A percentile compares a stretch with the other conserved stretches of the same genome.
These are phyloP conservation scores for Triticum dicoccoides DNA, from an alignment of 176 grass and related monocot genomes.

Conservation along the genomic window DNA sequence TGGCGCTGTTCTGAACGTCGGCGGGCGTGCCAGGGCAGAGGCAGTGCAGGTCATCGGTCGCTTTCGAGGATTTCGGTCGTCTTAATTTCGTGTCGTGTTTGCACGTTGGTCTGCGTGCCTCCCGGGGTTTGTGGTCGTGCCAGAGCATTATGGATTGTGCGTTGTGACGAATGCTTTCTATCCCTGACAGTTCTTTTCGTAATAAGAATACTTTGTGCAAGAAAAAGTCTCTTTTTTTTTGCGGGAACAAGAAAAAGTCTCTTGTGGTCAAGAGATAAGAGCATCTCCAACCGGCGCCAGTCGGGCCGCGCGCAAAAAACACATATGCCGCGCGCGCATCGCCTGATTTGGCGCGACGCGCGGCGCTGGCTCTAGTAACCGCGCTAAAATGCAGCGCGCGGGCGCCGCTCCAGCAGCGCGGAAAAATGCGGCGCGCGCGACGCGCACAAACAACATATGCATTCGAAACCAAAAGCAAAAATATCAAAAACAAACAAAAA, in stretches of 20 bases:
- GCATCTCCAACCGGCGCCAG: too few relatives aligned
- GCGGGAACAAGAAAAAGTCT: background rate
- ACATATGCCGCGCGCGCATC: too few relatives aligned
- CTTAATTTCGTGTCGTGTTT: background rate
- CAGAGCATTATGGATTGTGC: background rate
- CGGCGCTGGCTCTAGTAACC: too few relatives aligned
- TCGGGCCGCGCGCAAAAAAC: too few relatives aligned
- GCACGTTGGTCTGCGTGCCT: background rate
- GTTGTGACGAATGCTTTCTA: background rate
- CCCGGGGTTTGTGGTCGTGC: background rate
- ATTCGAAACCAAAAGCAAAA: too few relatives aligned
- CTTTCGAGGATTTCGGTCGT: background rate
- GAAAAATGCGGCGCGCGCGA: too few relatives aligned
- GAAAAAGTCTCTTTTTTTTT: too few relatives aligned
- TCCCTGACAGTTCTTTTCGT: background rate
- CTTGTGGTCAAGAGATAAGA: background rate
- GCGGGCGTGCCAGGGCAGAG: conserved; percentile 19
- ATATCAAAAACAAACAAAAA: too few relatives aligned
- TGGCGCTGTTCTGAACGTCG: conserved; percentile 37
- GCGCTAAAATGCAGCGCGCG: too few relatives aligned
- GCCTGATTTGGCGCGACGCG: too few relatives aligned
- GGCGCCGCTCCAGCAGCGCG: too few relatives aligned
- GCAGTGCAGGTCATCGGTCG: conserved; percentile 24
- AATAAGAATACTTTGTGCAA: background rate
- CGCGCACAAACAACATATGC: too few relatives aligned